Evolutionary conservation across 1,284 basidiomycete species (phyloP).

Genomic region (Boletus subluridellus): DNA sequence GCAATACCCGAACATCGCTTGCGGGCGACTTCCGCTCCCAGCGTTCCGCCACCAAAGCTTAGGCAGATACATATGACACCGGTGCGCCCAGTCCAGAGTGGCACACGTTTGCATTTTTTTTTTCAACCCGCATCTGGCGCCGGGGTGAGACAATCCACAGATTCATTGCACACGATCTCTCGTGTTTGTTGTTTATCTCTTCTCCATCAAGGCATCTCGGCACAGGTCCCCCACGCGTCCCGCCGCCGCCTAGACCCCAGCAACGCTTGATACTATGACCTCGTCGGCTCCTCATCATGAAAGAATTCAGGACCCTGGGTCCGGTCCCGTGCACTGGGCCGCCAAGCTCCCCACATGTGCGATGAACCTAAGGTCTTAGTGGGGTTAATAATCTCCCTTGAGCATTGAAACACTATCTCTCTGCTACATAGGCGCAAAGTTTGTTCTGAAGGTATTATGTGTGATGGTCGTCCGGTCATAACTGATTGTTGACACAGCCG

Average conservation of each 20-base stretch:
- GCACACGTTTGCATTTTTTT: slow-evolving; percentile 1
- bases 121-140: neutral
- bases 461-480: neutral
- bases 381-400: neutral
- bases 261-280: neutral
- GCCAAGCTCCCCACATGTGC: neutral
- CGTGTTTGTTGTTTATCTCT: neutral
- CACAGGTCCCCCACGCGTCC: slow-evolving; percentile 10
- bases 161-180: slow-evolving; percentile 14
- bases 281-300: slow-evolving; percentile 3
- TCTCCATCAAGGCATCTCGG: slow-evolving; percentile 15
- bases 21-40: neutral
- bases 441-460: neutral
- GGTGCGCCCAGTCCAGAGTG: neutral
- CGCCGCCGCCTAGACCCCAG: neutral
- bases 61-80: neutral
- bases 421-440: neutral
- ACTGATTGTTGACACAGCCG: neutral
- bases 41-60: neutral
- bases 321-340: slow-evolving; percentile 17
- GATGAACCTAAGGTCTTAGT: neutral
- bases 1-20: slow-evolving; percentile 8
- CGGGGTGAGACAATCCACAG: slow-evolving; percentile 6
- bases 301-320: slow-evolving; percentile 8
- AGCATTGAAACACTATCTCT: neutral